Evolutionary conservation across 108 stramenopile genomes (phyloP), one percentile per base, ranked within the genome.

Genomic region (Nitzschia sp.): DNA sequence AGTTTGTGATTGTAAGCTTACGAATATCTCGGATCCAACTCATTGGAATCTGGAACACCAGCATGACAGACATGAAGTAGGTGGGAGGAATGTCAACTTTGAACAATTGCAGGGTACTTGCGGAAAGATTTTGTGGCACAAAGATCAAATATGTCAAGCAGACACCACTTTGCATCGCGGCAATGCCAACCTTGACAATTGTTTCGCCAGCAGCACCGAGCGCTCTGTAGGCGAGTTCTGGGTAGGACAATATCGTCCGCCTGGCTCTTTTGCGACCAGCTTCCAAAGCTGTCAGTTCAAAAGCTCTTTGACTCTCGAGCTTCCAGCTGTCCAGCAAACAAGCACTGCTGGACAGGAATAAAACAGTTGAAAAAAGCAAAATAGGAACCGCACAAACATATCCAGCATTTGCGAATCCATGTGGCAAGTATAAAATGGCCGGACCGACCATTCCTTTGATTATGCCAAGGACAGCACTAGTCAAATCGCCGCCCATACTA

Each of bases 101-200:
- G 16, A 63, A 68, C 2, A 76, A 45, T 2, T 47, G 44, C 21
- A 23, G 34, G 22, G 69, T 55, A 1, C 71, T 56, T 0, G 68
- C 54, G 0, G 55, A 33, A 16, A 87, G 62, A 72, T 91, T 91
- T 60, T 84, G 83, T 58, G 86, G 80, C 0, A 91, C 84, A 65
- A 91, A 87, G 57, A 91, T 87, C 23, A 87, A 60, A 59, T 91
- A 91, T 19, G 89, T 91, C 35, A 91, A 63, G 45, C 82, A 84
- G 28, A 87, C 84, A 34, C 89, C 89, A 38, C 48, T 77, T 72
- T 91, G 89, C 83, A 87, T 81, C 41, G 78, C 38, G 15, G 80
- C 75, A 55, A 91, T 91, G 11, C 84, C 86, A 45, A 80, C 61
- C 58, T 83, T 72, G 55, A 86, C 83, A 33, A 73, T 48, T 4